Conservation (phyloP, 2,329 filamentous ascomycete genomes). For the Teratosphaeria epicoccoides region DNA sequence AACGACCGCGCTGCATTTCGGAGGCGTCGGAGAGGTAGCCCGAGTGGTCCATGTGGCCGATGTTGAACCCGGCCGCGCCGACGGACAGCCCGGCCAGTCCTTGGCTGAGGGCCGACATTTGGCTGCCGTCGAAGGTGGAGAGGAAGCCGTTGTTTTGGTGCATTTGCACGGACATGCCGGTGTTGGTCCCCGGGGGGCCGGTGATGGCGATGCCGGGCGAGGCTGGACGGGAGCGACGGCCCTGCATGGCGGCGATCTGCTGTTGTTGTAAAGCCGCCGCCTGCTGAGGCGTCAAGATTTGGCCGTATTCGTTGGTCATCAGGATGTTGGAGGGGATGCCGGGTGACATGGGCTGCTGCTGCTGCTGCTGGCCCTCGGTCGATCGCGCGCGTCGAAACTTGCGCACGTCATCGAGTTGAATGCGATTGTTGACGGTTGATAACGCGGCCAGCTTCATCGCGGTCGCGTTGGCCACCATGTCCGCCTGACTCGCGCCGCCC, state of each 20-base stretch:
- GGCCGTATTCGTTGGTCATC: constrained; percentile 90
- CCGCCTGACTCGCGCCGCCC: constrained; percentile 59
- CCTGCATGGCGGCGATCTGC: constrained; percentile 71
- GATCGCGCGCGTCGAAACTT: constrained; percentile 90
- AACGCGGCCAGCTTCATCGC: constrained; percentile 97
- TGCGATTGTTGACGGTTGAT: constrained; percentile 96
- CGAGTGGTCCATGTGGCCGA: constrained; percentile 49
- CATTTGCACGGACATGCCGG: constrained; percentile 66
- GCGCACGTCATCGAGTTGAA: constrained; percentile 89
- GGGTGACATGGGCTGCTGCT: constrained; percentile 48
- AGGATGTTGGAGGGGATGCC: constrained; percentile 56
- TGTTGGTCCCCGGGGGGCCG: constrained; percentile 40
- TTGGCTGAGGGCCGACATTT: constrained; percentile 45
- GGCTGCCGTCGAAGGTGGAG: constrained; percentile 67
- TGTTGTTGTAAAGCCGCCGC: constrained; percentile 51
- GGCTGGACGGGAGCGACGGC: constrained; percentile 72
- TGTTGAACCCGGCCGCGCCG: constrained; percentile 27
- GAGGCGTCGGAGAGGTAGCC: constrained; percentile 91
- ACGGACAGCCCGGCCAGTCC: constrained; percentile 62
- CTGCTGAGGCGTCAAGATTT: constrained; percentile 58
- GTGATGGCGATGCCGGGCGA: constrained; percentile 84
- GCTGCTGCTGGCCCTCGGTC: constrained; percentile 62
- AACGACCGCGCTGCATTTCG: constrained; percentile 65
- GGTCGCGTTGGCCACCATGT: constrained; percentile 97
- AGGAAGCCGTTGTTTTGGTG: constrained; percentile 93